These are phyloP conservation scores for Lentinula edodes DNA, from an alignment of 768 basidiomycete species.

Conservation along the genomic window DNA sequence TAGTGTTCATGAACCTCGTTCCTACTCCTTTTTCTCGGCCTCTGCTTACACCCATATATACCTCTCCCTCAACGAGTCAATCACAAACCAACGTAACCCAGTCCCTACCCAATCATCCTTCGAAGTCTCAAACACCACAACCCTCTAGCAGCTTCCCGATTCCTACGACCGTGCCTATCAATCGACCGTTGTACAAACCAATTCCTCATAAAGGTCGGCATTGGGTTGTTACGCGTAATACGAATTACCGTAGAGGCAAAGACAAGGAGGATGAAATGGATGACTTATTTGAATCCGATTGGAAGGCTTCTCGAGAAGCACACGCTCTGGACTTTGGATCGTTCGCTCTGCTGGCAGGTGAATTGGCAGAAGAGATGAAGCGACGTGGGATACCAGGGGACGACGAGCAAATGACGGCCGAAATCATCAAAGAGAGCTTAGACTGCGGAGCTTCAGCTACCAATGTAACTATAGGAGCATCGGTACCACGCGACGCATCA, in stretches of 20 bases:
- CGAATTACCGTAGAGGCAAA: conserved; percentile 41
- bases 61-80: conserved; percentile 23
- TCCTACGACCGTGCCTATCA: conserved; percentile 20
- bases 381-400: conserved; percentile 23
- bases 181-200: conserved; percentile 10
- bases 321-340: conserved; percentile 58
- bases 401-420: conserved; percentile 27
- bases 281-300: conserved; percentile 28
- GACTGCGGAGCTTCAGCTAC: conserved; percentile 18
- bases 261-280: conserved; percentile 47
- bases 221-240: conserved; percentile 56
- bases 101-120: not conserved
- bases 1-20: conserved; percentile 55
- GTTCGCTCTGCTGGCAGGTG: conserved; percentile 47
- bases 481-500: conserved; percentile 7
- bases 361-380: conserved; percentile 38
- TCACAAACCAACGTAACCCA: conserved; percentile 5
- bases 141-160: conserved; percentile 19
- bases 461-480: conserved; percentile 14
- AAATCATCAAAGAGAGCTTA: conserved; percentile 32
- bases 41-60: conserved; percentile 51
- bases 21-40: conserved; percentile 56
- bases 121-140: conserved; percentile 16
- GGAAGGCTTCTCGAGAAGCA: conserved; percentile 47
- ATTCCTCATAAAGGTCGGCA: conserved; percentile 40